Percentiles rank a stretch among this genome's conserved stretches.
phyloP scores from a whole-genome alignment of 2,329 filamentous ascomycete species.

The Shiraia sp. region DNA sequence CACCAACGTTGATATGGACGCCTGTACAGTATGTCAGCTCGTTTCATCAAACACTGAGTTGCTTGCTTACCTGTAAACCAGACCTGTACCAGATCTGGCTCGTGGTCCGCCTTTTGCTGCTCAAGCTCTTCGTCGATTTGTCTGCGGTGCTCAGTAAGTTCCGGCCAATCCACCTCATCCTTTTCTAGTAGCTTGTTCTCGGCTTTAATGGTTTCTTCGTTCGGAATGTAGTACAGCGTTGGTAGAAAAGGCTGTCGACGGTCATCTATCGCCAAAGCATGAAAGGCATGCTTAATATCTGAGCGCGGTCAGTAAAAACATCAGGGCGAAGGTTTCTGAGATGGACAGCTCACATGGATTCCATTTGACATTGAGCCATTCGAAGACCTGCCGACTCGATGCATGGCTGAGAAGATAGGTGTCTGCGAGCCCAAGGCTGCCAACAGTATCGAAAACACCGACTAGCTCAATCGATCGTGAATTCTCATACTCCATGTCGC shows the following conservation, averaged over 20 bases:
- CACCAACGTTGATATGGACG: slow-evolving; percentile 54
- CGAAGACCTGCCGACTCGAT: slow-evolving; percentile 15
- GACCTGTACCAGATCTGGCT: no score
- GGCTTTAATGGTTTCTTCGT: background rate
- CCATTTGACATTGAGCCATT: slow-evolving; percentile 48
- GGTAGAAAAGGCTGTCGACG: slow-evolving; percentile 57
- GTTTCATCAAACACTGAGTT: no score
- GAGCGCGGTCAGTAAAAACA: background rate
- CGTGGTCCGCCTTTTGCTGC: no score
- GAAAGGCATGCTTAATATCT: slow-evolving; percentile 51
- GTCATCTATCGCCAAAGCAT: slow-evolving; percentile 56
- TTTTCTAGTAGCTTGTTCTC: background rate
- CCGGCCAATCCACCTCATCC: background rate
- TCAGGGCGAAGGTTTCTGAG: slow-evolving; percentile 33
- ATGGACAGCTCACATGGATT: slow-evolving; percentile 30
- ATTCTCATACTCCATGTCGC: slow-evolving; percentile 1
- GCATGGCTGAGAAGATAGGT: slow-evolving; percentile 10
- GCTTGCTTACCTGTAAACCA: no score
- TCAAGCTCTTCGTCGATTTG: background rate
- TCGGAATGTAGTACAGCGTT: slow-evolving; percentile 55
- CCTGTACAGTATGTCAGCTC: slow-evolving; percentile 56
- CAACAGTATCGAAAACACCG: slow-evolving; percentile 51
- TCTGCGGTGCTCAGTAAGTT: slow-evolving; percentile 28
- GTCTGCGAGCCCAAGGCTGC: slow-evolving; percentile 41
- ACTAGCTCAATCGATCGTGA: slow-evolving; percentile 41